Evolutionary conservation across 2,329 filamentous ascomycete species (phyloP).

Genomic region (Onygenales sp.): DNA sequence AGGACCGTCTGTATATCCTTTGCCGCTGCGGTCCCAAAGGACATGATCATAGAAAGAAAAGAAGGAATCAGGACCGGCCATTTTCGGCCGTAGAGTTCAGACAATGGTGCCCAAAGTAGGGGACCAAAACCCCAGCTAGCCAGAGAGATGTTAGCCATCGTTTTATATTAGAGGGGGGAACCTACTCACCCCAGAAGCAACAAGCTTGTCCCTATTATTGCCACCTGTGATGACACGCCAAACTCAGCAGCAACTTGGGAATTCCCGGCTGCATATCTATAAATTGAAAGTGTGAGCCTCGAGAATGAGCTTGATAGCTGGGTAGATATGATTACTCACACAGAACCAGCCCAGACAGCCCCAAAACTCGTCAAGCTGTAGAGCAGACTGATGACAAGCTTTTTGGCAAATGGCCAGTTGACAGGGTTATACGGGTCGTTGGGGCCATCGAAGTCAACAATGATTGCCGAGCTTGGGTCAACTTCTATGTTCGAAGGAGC

Average conservation of each 20-base stretch:
- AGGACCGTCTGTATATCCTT: constrained; percentile 55
- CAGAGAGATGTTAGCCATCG: background rate
- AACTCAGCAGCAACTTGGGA: constrained; percentile 46
- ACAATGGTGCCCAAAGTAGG: constrained; percentile 54
- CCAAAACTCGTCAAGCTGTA: constrained; percentile 56
- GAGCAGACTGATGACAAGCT: constrained; percentile 56
- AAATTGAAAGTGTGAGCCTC: constrained; percentile 30
- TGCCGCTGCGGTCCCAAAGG: constrained; percentile 36
- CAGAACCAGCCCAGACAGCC: constrained; percentile 42
- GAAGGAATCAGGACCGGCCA: constrained; percentile 38
- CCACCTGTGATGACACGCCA: constrained; percentile 36
- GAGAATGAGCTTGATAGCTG: background rate
- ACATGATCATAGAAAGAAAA: constrained; percentile 42
- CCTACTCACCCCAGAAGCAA: constrained; percentile 34
- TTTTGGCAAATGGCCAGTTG: constrained; percentile 75
- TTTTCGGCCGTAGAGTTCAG: constrained; percentile 51
- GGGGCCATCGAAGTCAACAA: constrained; percentile 67
- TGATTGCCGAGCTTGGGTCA: constrained; percentile 23
- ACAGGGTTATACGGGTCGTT: constrained; percentile 76
- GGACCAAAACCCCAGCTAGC: constrained; percentile 47
- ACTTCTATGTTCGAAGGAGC: background rate
- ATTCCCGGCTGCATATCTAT: constrained; percentile 51
- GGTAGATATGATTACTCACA: constrained; percentile 20
- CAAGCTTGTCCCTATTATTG: constrained; percentile 38
- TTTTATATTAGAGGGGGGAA: background rate